phyloP scores from a whole-genome alignment of 202 grass and related monocot genomes.

The Setaria italica region DNA sequence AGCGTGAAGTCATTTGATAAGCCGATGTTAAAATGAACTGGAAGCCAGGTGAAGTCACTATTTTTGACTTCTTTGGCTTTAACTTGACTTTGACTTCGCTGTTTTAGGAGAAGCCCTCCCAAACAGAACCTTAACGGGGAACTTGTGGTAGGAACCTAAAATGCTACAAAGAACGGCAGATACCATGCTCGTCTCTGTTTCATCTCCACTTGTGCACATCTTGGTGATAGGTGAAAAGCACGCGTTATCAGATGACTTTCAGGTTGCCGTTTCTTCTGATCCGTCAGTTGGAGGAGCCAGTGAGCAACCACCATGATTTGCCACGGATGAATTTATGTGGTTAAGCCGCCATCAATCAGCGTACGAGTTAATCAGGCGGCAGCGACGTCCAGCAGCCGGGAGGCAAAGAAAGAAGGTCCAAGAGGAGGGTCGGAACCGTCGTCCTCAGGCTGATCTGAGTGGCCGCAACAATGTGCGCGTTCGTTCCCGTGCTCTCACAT shows the following conservation, averaged over 20 bases:
- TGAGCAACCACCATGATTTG: neutral
- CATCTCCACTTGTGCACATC: neutral
- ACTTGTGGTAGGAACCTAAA: neutral
- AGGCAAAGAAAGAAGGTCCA: neutral
- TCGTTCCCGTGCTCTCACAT: too few relatives aligned
- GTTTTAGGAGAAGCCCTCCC: too few relatives aligned
- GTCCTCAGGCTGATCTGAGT: neutral
- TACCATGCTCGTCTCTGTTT: neutral
- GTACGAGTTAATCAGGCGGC: neutral
- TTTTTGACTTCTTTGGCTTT: too few relatives aligned
- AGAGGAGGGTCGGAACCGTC: neutral
- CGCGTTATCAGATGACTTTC: neutral
- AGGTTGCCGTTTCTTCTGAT: neutral
- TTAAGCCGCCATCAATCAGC: neutral
- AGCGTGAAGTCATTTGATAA: too few relatives aligned
- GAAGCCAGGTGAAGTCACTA: too few relatives aligned
- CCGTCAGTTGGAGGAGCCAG: neutral
- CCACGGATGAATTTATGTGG: neutral
- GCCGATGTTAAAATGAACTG: too few relatives aligned
- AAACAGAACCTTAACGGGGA: neutral
- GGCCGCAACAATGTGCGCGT: neutral
- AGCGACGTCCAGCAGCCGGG: neutral
- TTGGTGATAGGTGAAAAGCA: neutral
- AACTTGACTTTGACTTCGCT: too few relatives aligned
- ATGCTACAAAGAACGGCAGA: neutral